These are phyloP conservation scores for Flaveria robusta DNA, from an alignment of 129 eudicot genomes.

Conservation along the genomic window DNA sequence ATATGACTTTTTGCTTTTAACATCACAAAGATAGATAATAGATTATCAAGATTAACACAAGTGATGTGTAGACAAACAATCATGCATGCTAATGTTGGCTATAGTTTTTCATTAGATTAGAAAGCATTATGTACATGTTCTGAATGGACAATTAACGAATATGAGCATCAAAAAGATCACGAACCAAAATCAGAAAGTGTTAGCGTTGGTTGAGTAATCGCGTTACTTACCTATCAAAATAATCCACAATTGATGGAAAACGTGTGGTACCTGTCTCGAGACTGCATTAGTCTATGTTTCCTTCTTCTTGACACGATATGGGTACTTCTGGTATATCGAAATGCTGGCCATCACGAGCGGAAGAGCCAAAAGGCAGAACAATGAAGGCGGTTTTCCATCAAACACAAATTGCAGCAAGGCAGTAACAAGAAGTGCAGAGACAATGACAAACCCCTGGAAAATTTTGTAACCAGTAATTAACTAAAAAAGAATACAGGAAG, in stretches of 20 bases:
- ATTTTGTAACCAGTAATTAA: neutral
- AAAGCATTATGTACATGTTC: constrained; percentile 3
- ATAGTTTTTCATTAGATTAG: neutral
- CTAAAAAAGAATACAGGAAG: neutral
- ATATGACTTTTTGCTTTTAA: no score
- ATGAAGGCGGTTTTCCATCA: constrained; percentile 85
- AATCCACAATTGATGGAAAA: neutral
- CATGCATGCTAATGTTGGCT: neutral
- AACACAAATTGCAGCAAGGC: constrained; percentile 84
- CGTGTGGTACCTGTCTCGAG: neutral
- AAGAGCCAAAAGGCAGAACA: constrained; percentile 80
- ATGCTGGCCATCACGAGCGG: constrained; percentile 85
- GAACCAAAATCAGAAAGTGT: neutral
- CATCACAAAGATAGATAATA: no score
- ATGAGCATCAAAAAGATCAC: neutral
- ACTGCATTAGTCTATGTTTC: constrained; percentile 47
- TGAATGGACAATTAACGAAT: neutral
- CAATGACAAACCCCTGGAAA: constrained; percentile 89
- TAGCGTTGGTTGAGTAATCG: neutral
- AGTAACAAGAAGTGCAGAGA: constrained; percentile 90
- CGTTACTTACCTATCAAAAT: neutral
- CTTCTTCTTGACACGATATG: constrained; percentile 75
- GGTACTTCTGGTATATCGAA: constrained; percentile 88
- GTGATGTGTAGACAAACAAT: neutral
- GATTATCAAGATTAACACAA: neutral